Base-by-base conservation (phyloP, 2,329 filamentous ascomycete genomes). In the Beauveria sp. region DNA sequence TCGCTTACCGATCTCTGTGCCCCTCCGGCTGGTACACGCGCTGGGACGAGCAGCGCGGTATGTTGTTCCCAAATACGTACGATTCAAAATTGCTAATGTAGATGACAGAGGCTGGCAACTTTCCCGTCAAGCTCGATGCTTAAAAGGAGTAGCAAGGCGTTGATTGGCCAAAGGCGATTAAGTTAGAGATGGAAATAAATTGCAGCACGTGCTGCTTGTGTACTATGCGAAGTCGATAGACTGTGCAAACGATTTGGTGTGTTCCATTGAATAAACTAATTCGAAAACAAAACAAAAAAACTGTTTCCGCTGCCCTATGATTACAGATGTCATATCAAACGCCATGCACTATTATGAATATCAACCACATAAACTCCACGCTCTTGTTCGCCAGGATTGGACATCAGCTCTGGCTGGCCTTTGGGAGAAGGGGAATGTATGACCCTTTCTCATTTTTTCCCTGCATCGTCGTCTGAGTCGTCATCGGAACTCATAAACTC, bases 1-100 rank as follows among this genome's bases (percentile, higher is more conserved):
- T 96, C 72, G 92, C 94, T 70, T 99, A 96, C 84, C 89, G 91
- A 77, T 97, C 94, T 69, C 87, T 99, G 68, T 99, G 96, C 89
- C 94, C 96, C 70, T 94, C 90, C 77, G 85, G 86, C 73, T 99
- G 94, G 94, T 89, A 89, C 75, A 80, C 88, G 78, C 86, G 94
- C 80, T 99, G 94, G 94, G 93, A 99, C 75, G 91, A 94, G 73
- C 94, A 97, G 84, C 90, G 94, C 79, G 91, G 91, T 96, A 82
- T 74, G 89, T 80, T 59, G 65, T 48, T 16, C 26, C 37, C 24
- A 3, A 37, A 20, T 12, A 22, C 9, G 20, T 40, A n/a, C 20
- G 2, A 28, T 54, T 5, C 63, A 64, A 61, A 65, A 69, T 66
- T 66, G 71, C 72, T 71, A 67, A 73, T 54, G 60, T 28, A 63